These are phyloP conservation scores for Fimicolochytrium jonesii DNA, from an alignment of 192 early-diverging fungal species.

Conservation along the genomic window DNA sequence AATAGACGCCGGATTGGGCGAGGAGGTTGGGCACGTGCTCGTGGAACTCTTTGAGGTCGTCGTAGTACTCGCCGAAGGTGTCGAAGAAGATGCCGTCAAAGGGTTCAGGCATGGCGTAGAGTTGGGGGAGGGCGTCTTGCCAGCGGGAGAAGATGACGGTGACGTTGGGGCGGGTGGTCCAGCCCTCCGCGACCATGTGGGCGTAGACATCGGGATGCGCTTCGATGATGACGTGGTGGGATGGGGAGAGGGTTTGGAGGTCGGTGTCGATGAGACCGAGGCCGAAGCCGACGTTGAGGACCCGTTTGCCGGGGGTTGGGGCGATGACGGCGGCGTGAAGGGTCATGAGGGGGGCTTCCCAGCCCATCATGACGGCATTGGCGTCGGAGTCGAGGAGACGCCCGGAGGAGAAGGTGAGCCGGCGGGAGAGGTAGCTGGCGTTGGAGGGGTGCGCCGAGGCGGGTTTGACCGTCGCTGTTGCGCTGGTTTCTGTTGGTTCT, in stretches of 20 bases:
- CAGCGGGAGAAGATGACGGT: conserved; percentile 86
- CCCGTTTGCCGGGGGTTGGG: conserved; percentile 40
- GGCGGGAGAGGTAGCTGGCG: conserved; percentile 70
- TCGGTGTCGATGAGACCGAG: conserved; percentile 83
- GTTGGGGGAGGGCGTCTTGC: conserved; percentile 73
- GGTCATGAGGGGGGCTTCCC: conserved; percentile 92
- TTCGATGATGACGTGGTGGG: conserved; percentile 87
- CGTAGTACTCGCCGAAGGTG: conserved; percentile 70
- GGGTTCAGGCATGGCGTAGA: too few relatives aligned
- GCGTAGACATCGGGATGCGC: conserved; percentile 95
- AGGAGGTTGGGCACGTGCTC: conserved; percentile 63
- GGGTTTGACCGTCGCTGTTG: not conserved
- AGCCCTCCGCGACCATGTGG: conserved; percentile 76
- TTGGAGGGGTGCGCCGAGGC: conserved; percentile 45
- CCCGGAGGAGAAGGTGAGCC: conserved; percentile 74
- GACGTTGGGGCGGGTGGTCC: conserved; percentile 82
- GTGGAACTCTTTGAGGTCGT: conserved; percentile 63
- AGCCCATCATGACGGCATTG: conserved; percentile 98
- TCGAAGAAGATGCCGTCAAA: conserved; percentile 90
- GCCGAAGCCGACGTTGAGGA: conserved; percentile 33
- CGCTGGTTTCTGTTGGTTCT: not conserved
- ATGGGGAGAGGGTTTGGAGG: conserved; percentile 66
- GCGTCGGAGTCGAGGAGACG: conserved; percentile 77
- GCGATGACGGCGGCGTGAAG: conserved; percentile 76
- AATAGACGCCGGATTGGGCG: conserved; percentile 73